Evolutionary conservation across 805 yeast genomes (phyloP), one percentile per base, ranked within the genome.

Genomic region (Yarrowia hollandica): DNA sequence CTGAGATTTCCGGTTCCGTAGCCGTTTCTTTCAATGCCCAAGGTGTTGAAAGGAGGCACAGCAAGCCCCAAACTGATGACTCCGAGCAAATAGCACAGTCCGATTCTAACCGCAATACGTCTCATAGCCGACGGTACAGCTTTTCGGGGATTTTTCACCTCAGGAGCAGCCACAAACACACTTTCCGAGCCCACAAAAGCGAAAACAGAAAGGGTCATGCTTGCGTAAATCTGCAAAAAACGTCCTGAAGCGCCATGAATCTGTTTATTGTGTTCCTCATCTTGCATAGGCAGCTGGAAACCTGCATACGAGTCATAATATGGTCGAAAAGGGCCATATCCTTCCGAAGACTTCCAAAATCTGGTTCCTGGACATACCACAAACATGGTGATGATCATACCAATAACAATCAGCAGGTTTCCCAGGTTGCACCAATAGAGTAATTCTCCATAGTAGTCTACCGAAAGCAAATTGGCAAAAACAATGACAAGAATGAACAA

Each of bases 161-260:
- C 96, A 69, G 91, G 88, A 6, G 92, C 90, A 2, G 94, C 92
- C 59, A 88, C 82, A 63, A 88, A 83, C 11, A 89, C 91, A 69
- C 85, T 83, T 64, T 88, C 96, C 1, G 90, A 86, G 0, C 96
- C 96, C 50, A 86, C 82, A 66, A 84, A 88, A 0, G 95, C 86
- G 69, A 85, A 88, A 0, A 89, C 77, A 0, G 90, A 83, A 18
- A 84, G 81, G 46, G 83, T 71, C 8, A 84, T 72, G 1, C 90
- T 88, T 1, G 83, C 79, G 31, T 85, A 60, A 8, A 86, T 69
- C 61, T 67, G 70, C 31, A 67, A 25, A 58, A 67, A 66, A 19
- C 67, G 41, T 0, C 70, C 73, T 0, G 91, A 89, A 4, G 71
- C 69, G 67, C 58, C 58, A 2, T 7, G 3, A 3, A 48, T 33